phyloP scores from a whole-genome alignment of 345 rosid genomes.

The Eucalyptus melliodora region DNA sequence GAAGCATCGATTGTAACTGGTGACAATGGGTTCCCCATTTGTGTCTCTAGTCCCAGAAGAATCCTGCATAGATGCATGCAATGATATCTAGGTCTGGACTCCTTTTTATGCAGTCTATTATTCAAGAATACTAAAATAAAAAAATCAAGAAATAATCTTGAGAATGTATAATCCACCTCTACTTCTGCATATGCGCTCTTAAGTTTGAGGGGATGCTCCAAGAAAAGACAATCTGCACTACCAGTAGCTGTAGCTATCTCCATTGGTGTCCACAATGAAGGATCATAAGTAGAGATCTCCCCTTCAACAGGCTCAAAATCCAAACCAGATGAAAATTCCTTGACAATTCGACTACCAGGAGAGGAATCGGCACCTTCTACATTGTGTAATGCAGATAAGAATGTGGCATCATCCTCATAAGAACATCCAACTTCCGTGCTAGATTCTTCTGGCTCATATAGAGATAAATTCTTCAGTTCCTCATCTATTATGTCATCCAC shows the following conservation, averaged over 20 bases:
- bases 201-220: constrained; percentile 71
- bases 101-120: not conserved
- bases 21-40: constrained; percentile 72
- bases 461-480: constrained; percentile 19
- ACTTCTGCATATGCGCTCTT: constrained; percentile 79
- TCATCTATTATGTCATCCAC: constrained; percentile 9
- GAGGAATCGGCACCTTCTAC: constrained; percentile 3
- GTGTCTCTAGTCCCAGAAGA: constrained; percentile 56
- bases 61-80: constrained; percentile 31
- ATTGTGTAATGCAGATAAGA: constrained; percentile 37
- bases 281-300: constrained; percentile 33
- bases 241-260: constrained; percentile 89
- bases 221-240: constrained; percentile 21
- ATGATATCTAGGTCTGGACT: not conserved
- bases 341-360: not conserved
- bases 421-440: constrained; percentile 9
- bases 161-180: constrained; percentile 31
- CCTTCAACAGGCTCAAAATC: constrained; percentile 13
- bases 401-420: constrained; percentile 34
- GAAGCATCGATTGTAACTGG: constrained; percentile 85
- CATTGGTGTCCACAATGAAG: constrained; percentile 70
- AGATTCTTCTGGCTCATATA: constrained; percentile 14
- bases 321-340: constrained; percentile 16
- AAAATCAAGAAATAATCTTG: not conserved
- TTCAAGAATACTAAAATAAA: not conserved